A percentile compares a stretch with the other conserved stretches of the same genome.
These are phyloP conservation scores for Triglochin maritima DNA, from an alignment of 106 monocot genomes.

Conservation along the genomic window DNA sequence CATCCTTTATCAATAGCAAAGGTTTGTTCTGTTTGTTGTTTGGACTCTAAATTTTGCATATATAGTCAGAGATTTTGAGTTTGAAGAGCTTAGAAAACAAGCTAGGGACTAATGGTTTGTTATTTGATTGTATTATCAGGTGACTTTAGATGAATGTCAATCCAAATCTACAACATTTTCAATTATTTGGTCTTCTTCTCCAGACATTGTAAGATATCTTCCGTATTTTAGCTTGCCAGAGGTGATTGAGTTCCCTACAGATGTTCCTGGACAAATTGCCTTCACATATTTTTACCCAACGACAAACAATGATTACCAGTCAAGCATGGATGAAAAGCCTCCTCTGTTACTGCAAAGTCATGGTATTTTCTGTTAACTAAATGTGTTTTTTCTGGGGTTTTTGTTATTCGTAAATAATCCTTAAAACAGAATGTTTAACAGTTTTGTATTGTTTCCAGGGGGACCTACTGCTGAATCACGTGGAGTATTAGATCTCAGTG, in stretches of 20 bases:
- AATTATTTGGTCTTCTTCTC: slow-evolving; percentile 62
- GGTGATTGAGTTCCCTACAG: slow-evolving; percentile 72
- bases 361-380: slow-evolving; percentile 36
- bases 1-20: slow-evolving; percentile 71
- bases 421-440: neutral
- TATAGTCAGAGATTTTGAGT: neutral
- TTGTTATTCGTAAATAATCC: neutral
- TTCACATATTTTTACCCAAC: slow-evolving; percentile 91
- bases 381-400: neutral
- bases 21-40: slow-evolving; percentile 20
- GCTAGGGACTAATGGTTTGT: no score
- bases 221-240: slow-evolving; percentile 74
- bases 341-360: slow-evolving; percentile 80
- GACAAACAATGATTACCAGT: slow-evolving; percentile 50
- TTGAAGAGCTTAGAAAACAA: no score
- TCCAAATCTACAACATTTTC: slow-evolving; percentile 29
- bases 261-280: slow-evolving; percentile 55
- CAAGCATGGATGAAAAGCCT: slow-evolving; percentile 55
- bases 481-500: slow-evolving; percentile 56
- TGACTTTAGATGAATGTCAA: slow-evolving; percentile 37
- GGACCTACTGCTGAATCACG: slow-evolving; percentile 76
- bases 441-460: slow-evolving; percentile 36
- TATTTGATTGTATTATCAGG: slow-evolving; percentile 23
- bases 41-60: neutral
- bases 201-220: slow-evolving; percentile 34